Evolutionary conservation across 345 rosid species (phyloP), one percentile per base, ranked within the genome.

Genomic region (Trapa bicornis): DNA sequence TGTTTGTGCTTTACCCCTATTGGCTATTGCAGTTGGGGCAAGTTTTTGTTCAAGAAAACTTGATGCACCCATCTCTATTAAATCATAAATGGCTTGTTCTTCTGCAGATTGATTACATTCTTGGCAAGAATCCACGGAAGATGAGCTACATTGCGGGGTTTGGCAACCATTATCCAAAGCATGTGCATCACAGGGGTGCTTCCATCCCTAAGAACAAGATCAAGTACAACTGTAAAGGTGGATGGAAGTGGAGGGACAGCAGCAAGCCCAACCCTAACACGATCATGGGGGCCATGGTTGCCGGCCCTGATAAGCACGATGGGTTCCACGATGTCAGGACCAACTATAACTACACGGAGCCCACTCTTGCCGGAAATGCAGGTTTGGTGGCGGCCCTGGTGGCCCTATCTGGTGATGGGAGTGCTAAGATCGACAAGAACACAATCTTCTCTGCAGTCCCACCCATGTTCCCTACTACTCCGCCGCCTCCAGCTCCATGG

Each of bases 401-500:
- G 72, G 96, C 97, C 22, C 80, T 91, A 66, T 94, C 95, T 0
- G 97, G 99, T 2, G 95, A 87, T 36, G 83, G 76, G 69, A 75
- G 70, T 2, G 64, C 77, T 5, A 79, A 80, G 64, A 87, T 94
- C 39, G 99, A 91, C 85, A 87, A 87, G 80, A 89, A 91, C 79
- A 91, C 99, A 13, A 87, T 94, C 33, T 94, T 94, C 85, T 94
- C 95, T 29, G 96, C 95, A 0, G 92, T 91, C 61, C 97, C 99
- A 37, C 97, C 97, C 0, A 87, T 93, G 94, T 90, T 90, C 78
- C 97, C 97, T 5, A 93, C 96, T 37, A 86, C 97, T 0, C 98
- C 98, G 0, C 98, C 98, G 0, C 98, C 98, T 38, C 99, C 99
- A 8, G 97, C 99, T 43, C 95, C 99, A 47, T 94, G 99, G 99